Conservation (phyloP, 805 yeast genomes). For the Blastobotrys americana region DNA sequence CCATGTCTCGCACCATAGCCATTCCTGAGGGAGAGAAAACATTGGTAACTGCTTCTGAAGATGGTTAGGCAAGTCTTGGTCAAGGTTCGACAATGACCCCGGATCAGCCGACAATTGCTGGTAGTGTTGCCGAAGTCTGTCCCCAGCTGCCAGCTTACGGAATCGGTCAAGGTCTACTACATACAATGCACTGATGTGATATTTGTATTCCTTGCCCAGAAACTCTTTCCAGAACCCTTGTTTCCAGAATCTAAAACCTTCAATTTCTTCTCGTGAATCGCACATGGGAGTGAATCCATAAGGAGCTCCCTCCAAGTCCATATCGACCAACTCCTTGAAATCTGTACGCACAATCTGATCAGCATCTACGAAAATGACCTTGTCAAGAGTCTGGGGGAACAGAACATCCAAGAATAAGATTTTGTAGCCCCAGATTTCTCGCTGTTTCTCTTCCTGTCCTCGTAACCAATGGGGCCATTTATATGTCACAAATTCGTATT, state of each 20-base stretch:
- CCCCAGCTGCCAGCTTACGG: constrained; percentile 67
- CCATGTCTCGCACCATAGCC: constrained; percentile 96
- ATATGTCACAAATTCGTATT: constrained; percentile 72
- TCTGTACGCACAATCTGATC: constrained; percentile 77
- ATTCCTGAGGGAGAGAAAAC: constrained; percentile 66
- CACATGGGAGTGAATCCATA: constrained; percentile 88
- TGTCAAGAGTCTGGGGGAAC: constrained; percentile 69
- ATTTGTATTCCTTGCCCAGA: constrained; percentile 41
- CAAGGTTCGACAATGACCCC: constrained; percentile 69
- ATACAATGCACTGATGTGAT: constrained; percentile 79
- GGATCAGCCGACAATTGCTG: constrained; percentile 77
- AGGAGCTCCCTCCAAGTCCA: constrained; percentile 72
- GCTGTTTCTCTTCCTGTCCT: constrained; percentile 65
- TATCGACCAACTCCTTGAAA: constrained; percentile 55
- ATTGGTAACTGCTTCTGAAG: constrained; percentile 63
- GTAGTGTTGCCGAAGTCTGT: constrained; percentile 72
- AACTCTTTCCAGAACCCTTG: constrained; percentile 79
- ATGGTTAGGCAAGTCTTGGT: constrained; percentile 91
- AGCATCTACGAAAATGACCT: constrained; percentile 79
- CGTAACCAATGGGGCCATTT: constrained; percentile 93
- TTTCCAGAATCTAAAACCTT: constrained; percentile 87
- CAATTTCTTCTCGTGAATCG: constrained; percentile 70
- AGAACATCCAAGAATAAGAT: constrained; percentile 78
- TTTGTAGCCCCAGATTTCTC: constrained; percentile 85
- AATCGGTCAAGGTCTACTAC: constrained; percentile 69